A percentile compares a stretch with the other conserved stretches of the same genome.
Evolutionary conservation across 2,329 filamentous ascomycete species (phyloP).

Genomic region (Knoxdaviesia capensis): DNA sequence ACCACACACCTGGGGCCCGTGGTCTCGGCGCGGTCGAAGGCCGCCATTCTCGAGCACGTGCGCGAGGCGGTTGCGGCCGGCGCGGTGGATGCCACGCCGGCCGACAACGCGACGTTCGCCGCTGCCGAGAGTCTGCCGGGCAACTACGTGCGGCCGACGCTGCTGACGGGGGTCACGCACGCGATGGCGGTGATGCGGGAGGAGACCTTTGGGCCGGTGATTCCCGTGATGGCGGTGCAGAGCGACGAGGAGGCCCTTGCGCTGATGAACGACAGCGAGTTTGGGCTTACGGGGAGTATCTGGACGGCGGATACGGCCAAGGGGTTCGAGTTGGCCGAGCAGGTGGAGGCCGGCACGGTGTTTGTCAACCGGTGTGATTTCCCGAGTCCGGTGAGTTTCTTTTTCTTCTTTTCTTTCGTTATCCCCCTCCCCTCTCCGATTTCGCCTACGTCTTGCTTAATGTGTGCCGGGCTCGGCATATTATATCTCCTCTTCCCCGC

Average conservation of each 20-base stretch:
- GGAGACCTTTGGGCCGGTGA: conserved; percentile 87
- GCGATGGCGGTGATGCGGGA: conserved; percentile 78
- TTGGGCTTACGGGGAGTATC: conserved; percentile 87
- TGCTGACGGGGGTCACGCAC: conserved; percentile 63
- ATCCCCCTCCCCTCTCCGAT: neutral
- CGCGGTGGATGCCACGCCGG: conserved; percentile 66
- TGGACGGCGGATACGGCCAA: conserved; percentile 76
- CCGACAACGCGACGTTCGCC: conserved; percentile 50
- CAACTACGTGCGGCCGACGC: conserved; percentile 74
- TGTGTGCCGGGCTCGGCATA: neutral
- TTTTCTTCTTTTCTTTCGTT: conserved; percentile 2
- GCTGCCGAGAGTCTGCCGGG: conserved; percentile 29
- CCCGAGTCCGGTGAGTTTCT: conserved; percentile 59
- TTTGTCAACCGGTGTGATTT: conserved; percentile 93
- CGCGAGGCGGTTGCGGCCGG: conserved; percentile 67
- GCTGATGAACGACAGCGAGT: conserved; percentile 88
- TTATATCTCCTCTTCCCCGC: conserved; percentile 7
- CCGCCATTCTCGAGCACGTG: conserved; percentile 59
- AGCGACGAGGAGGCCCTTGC: conserved; percentile 61
- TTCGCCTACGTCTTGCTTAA: neutral
- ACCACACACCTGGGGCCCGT: conserved; percentile 74
- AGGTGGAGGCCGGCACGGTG: conserved; percentile 81
- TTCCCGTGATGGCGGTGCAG: conserved; percentile 74
- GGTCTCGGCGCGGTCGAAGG: conserved; percentile 59
- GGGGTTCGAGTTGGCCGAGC: conserved; percentile 57